Evolutionary conservation across 2,329 filamentous ascomycete genomes (phyloP), one percentile per base, ranked within the genome.

Genomic region (Ceratocystis ficicola): DNA sequence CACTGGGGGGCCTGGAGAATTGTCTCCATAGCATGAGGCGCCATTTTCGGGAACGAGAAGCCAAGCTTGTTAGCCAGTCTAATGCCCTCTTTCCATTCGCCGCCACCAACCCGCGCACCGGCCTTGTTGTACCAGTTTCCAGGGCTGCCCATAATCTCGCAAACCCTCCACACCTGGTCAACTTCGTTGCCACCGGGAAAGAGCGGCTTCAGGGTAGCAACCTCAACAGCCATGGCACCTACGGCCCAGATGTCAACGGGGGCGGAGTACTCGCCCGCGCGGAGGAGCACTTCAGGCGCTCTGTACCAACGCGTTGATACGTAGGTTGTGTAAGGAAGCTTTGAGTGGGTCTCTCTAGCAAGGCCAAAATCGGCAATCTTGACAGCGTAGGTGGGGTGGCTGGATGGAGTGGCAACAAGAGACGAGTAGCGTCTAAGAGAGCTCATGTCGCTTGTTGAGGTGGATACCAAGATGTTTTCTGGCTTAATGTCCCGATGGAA

Each of bases 401-500:
- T 97, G 1, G 93, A 95, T 5, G 94, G 94, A 4, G 94, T 94
- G 15, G 94, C 97, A 70, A 97, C 89, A 69, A 97, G 81, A 6
- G 90, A 84, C 0, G 94, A 97, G 76, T 99, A 99, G 71, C 94
- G 84, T 73, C 90, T 87, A 78, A 97, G 96, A 0, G 92, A 86
- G 68, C 82, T 82, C 64, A 87, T 84, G 72, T 99, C 94, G 70
- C 87, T 87, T 70, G 85, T 90, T 48, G 89, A 84, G 32, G 92
- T 95, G 0, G 94, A 95, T 7, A 99, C 93, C 30, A 99, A 83
- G 68, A 99, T 99, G 76, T 99, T 99, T 76, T 99, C 94, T 44
- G 94, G 94, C 76, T 99, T 99, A 77, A 99, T 97, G 74, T 99
- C 94, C 72, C 94, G 90, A 76, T 99, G 94, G 78, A 99, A 99